These are phyloP conservation scores for Auriculariales sp. DNA, from an alignment of 768 basidiomycete species.

Conservation along the genomic window DNA sequence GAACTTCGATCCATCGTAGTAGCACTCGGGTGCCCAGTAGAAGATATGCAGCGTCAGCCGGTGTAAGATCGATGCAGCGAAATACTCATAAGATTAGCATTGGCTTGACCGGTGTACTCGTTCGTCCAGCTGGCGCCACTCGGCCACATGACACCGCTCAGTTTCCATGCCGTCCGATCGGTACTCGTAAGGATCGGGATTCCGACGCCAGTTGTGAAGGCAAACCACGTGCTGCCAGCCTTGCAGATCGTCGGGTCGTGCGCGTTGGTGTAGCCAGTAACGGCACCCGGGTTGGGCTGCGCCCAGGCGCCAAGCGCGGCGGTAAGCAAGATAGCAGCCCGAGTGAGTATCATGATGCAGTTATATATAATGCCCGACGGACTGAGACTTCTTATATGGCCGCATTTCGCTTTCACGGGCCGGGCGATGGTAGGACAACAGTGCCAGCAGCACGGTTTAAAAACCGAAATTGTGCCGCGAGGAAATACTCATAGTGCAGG, in stretches of 20 bases:
- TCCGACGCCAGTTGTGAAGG: constrained; percentile 29
- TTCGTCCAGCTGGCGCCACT: constrained; percentile 37
- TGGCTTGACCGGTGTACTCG: constrained; percentile 29
- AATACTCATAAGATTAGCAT: too few relatives aligned
- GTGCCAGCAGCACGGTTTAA: too few relatives aligned
- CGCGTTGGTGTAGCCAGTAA: constrained; percentile 21
- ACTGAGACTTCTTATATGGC: too few relatives aligned
- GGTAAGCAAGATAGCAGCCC: too few relatives aligned
- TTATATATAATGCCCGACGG: too few relatives aligned
- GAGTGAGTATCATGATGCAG: too few relatives aligned
- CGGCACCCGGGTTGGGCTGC: constrained; percentile 10
- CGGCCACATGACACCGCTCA: constrained; percentile 32
- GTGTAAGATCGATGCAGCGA: constrained; percentile 10
- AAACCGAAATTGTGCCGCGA: too few relatives aligned
- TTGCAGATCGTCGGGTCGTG: constrained; percentile 39
- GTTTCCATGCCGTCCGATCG: constrained; percentile 32
- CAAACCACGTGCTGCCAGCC: constrained; percentile 30
- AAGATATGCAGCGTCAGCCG: background rate
- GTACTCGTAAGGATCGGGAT: constrained; percentile 35
- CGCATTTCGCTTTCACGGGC: too few relatives aligned
- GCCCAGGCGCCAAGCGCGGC: too few relatives aligned
- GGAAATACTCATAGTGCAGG: too few relatives aligned
- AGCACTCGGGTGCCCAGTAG: constrained; percentile 23
- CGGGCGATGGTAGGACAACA: too few relatives aligned
- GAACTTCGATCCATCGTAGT: constrained; percentile 13